These are phyloP conservation scores for Lavandula angustifolia DNA, from an alignment of 257 asterid species.

Conservation along the genomic window DNA sequence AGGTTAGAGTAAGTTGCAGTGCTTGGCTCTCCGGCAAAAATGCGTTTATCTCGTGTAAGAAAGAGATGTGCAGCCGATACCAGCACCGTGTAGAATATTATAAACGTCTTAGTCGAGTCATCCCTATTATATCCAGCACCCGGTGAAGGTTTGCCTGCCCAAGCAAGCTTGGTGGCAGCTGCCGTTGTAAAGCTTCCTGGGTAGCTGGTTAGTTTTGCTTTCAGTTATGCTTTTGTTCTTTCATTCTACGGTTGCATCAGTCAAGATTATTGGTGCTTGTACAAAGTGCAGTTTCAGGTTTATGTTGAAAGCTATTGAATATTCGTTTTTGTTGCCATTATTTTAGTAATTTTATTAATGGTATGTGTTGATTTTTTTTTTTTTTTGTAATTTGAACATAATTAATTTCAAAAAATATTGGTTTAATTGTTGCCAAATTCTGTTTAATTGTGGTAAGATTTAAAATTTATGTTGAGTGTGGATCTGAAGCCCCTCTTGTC, in stretches of 20 bases:
- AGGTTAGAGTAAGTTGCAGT: constrained; percentile 24
- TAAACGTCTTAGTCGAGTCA: neutral
- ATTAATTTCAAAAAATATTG: too few species aligned
- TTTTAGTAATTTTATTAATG: neutral
- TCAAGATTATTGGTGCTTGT: constrained; percentile 34
- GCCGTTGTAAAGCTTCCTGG: constrained; percentile 42
- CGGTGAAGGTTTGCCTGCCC: constrained; percentile 35
- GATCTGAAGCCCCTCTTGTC: constrained; percentile 99
- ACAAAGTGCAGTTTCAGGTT: constrained; percentile 26
- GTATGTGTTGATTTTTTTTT: too few species aligned
- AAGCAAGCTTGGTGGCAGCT: constrained; percentile 18
- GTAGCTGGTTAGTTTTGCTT: constrained; percentile 28
- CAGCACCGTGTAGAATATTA: constrained; percentile 9
- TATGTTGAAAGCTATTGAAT: constrained; percentile 17
- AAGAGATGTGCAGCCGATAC: constrained; percentile 18
- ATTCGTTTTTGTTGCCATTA: neutral
- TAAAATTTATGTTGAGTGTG: constrained; percentile 70
- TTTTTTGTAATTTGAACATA: too few species aligned
- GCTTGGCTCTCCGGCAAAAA: constrained; percentile 22
- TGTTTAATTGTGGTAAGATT: too few species aligned
- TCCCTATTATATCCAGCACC: constrained; percentile 23
- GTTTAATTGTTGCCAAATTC: too few species aligned
- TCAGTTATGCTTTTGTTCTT: constrained; percentile 18
- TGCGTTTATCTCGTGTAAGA: neutral
- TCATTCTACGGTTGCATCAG: constrained; percentile 34